Evolutionary conservation across 2,329 filamentous ascomycete genomes (phyloP).

Genomic region (Chalara sp.): DNA sequence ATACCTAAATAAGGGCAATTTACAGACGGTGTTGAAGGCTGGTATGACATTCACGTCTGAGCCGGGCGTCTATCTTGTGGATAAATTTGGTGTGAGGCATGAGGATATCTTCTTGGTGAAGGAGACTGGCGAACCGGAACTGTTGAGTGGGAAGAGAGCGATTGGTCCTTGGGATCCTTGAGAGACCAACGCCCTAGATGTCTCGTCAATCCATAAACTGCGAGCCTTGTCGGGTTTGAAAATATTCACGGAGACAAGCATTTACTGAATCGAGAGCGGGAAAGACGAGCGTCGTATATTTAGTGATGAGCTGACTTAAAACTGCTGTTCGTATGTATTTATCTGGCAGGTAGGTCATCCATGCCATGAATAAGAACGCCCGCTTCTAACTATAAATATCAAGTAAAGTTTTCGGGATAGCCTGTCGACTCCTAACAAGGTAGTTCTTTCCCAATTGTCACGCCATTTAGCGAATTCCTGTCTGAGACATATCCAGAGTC

Average conservation of each 20-base stretch:
- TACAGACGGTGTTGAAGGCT: constrained; percentile 35
- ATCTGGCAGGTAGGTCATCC: too few relatives aligned
- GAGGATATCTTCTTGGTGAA: constrained; percentile 55
- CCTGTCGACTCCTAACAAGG: too few relatives aligned
- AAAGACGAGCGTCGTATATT: neutral
- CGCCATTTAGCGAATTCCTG: too few relatives aligned
- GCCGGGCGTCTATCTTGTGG: constrained; percentile 54
- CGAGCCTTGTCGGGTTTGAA: neutral
- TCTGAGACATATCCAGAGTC: too few relatives aligned
- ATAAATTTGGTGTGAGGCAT: constrained; percentile 54
- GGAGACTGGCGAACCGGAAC: constrained; percentile 44
- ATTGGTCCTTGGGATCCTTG: constrained; percentile 45
- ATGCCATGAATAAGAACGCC: too few relatives aligned
- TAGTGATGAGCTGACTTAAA: too few relatives aligned
- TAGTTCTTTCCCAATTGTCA: too few relatives aligned
- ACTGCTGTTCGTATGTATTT: too few relatives aligned
- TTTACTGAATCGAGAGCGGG: neutral
- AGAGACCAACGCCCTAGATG: neutral
- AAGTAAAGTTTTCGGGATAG: too few relatives aligned
- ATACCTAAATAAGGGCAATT: constrained; percentile 58
- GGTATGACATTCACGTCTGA: constrained; percentile 61
- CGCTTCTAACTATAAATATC: too few relatives aligned
- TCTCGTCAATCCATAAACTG: neutral
- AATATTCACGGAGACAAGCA: too few relatives aligned
- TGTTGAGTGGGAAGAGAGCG: constrained; percentile 47